Base-by-base conservation (phyloP, 768 basidiomycete genomes). In the Suillus paluster region DNA sequence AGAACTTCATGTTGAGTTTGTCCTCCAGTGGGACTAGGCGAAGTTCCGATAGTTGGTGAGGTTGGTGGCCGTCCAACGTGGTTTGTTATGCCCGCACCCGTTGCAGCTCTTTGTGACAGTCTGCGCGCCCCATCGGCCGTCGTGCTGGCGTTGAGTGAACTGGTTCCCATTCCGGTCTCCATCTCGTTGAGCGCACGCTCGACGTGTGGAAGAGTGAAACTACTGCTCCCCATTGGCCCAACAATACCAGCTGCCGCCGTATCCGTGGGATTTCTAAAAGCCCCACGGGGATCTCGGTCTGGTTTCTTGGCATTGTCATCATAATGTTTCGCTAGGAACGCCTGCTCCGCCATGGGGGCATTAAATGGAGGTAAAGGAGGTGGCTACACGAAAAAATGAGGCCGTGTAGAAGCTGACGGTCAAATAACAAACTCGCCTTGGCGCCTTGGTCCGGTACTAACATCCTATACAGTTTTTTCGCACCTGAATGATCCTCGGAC, bases 221-320 rank as follows among this genome's bases (percentile, higher is more conserved):
- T 92, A 67, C 89, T 91, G 72, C 89, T 91, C 58, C 91, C 92
- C 77, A 99, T 85, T 0, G 97, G 97, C 1, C 97, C 97, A 12
- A 99, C 97, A 52, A 97, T 87, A 30, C 96, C 94, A 0, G 75
- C 72, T 19, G 81, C 80, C 8, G 83, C 73, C 27, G 82, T 77
- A 59, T 92, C 91, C 48, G 84, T 78, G 1, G 89, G 89, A 61
- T 91, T 91, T 60, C 91, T 84, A 84, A 97, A 97, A 3, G 90
- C 86, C 17, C 88, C 88, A 38, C 94, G 89, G 23, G 95, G 94
- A 77, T 98, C 95, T 59, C 92, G 85, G 67, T 95, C 92, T 0
- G 92, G 84, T 68, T 95, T 96, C 76, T 93, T 94, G 44, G 91
- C 84, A 64, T 97, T 92, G 70, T 94, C 87, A 74, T 97, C 95